Percentiles rank a stretch among this genome's conserved stretches.
Evolutionary conservation across 306 rosid species (phyloP).

Genomic region (Abrus pulchellus): DNA sequence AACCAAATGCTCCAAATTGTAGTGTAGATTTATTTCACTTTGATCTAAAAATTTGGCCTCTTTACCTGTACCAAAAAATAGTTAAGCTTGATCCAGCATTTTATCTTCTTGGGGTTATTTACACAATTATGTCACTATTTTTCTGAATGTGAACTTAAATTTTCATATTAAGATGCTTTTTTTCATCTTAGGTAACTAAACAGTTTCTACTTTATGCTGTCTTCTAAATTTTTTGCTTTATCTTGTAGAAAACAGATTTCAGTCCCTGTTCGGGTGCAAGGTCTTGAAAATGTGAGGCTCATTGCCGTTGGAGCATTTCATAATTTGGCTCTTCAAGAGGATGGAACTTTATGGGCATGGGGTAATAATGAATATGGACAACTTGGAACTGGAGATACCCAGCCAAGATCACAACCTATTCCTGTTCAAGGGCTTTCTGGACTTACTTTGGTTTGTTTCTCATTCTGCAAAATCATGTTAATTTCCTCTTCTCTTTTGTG

Average conservation of each 20-base stretch:
- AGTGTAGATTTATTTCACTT: background rate
- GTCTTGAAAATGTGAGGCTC: conserved; percentile 88
- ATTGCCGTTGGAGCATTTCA: conserved; percentile 99
- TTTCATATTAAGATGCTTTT: conserved; percentile 10
- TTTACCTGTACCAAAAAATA: conserved; percentile 13
- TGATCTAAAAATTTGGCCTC: background rate
- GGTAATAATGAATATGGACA: conserved; percentile 99
- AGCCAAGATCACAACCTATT: conserved; percentile 98
- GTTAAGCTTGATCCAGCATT: conserved; percentile 28
- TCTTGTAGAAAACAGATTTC: conserved; percentile 84
- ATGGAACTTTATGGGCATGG: conserved; percentile 98
- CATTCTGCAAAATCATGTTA: conserved; percentile 39
- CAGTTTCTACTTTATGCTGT: conserved; percentile 24
- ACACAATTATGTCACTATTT: background rate
- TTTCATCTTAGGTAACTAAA: conserved; percentile 32
- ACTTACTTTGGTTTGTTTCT: conserved; percentile 77
- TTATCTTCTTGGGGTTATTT: conserved; percentile 7
- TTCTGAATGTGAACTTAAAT: background rate
- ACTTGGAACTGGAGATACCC: conserved; percentile 99
- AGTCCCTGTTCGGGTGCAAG: conserved; percentile 96
- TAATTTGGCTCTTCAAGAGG: conserved; percentile 96
- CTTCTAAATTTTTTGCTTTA: conserved; percentile 30
- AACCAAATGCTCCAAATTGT: conserved; percentile 31
- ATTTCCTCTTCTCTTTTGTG: conserved; percentile 10
- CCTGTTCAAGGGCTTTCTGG: conserved; percentile 92